Evolutionary conservation across 2,329 filamentous ascomycete genomes (phyloP).

Genomic region (Xylariaceae sp.): DNA sequence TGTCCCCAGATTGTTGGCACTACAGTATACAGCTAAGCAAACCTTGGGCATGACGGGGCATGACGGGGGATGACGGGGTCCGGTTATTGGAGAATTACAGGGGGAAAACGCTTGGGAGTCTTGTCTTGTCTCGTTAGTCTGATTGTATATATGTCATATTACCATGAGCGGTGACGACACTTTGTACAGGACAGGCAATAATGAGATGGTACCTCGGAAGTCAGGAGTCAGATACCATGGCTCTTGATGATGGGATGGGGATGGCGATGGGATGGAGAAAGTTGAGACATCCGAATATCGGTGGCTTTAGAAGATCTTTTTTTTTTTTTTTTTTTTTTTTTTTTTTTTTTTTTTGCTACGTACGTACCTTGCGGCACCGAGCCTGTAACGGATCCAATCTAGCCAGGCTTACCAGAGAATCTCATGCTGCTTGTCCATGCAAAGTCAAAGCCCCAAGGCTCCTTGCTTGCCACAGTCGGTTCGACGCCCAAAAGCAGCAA

Average conservation of each 20-base stretch:
- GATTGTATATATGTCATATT: constrained; percentile 17
- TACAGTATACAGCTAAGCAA: not conserved
- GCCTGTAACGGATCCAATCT: constrained; percentile 17
- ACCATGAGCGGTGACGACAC: not conserved
- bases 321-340: not conserved
- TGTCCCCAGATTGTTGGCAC: not conserved
- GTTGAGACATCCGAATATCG: constrained; percentile 26
- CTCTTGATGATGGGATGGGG: too few relatives aligned
- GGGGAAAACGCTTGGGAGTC: not conserved
- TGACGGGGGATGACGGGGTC: not conserved
- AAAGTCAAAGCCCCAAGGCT: not conserved
- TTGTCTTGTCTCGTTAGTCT: constrained; percentile 6
- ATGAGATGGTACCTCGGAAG: constrained; percentile 4
- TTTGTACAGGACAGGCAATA: not conserved
- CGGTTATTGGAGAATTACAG: not conserved
- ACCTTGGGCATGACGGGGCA: constrained; percentile 6
- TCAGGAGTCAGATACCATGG: constrained; percentile 1
- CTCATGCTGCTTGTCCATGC: constrained; percentile 1
- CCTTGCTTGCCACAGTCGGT: constrained; percentile 24
- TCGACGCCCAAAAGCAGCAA: constrained; percentile 26
- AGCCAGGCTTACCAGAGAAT: constrained; percentile 19
- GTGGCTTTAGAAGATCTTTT: constrained; percentile 27
- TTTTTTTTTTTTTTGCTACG: constrained; percentile 19
- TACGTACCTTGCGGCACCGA: constrained; percentile 29
- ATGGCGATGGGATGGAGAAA: not conserved